Evolutionary conservation across 805 yeast genomes (phyloP), one percentile per base, ranked within the genome.

Genomic region (Metschnikowia drakensbergensis): DNA sequence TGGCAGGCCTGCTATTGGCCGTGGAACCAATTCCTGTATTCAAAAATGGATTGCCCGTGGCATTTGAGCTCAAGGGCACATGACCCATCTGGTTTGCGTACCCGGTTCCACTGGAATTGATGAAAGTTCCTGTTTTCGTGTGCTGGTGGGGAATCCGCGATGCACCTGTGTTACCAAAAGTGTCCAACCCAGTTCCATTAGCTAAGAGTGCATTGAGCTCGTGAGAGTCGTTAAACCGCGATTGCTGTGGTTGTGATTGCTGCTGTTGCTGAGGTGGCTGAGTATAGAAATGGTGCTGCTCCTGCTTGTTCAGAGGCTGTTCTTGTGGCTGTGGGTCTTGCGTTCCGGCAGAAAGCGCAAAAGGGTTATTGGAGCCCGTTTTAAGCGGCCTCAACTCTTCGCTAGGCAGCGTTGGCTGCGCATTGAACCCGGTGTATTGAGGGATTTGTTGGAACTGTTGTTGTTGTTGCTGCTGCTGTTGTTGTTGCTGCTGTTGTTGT

Each of bases 121-220:
- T 77, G 63, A 91, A 90, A 13, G 81, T 83, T 4, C 84, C 83
- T 2, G 94, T 83, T 55, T 79, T 81, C 1, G 97, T 92, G 64
- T 87, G 92, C 62, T 92, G 97, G 40, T 96, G 95, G 3, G 98
- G 96, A 47, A 92, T 80, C 70, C 97, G 83, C 6, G 82, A 66
- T 22, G 81, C 84, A 47, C 96, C 96, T 13, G 86, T 82, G 66
- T 88, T 89, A 64, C 96, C 96, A 66, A 88, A 94, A 0, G 97
- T 91, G 69, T 91, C 99, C 49, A 89, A 74, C 30, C 96, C 97
- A 0, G 96, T 88, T 28, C 96, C 97, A 38, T 82, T 80, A 9
- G 94, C 88, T 54, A 92, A 72, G 47, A 91, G 74, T 46, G 79
- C 77, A 69, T 90, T 90, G 61, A 92, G 77, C 51, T 87, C 91